Evolutionary conservation across 2,329 filamentous ascomycete genomes (phyloP).

Genomic region (Macrophomina tecta): DNA sequence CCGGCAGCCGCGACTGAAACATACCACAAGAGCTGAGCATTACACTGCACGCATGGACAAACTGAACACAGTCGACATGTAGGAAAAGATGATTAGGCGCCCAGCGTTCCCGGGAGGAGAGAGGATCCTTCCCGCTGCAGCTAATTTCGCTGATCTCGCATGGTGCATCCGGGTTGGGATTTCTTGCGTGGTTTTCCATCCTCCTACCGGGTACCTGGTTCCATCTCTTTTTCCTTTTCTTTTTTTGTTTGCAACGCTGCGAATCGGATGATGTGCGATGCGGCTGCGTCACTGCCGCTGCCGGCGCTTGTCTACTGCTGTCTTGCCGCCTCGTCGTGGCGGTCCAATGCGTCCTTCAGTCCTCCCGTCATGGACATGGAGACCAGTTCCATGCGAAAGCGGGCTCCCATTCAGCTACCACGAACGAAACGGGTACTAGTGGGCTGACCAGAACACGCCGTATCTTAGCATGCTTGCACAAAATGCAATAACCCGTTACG

Average conservation of each 20-base stretch:
- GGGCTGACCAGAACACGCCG: neutral
- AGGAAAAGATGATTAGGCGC: neutral
- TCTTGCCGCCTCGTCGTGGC: neutral
- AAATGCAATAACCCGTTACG: neutral
- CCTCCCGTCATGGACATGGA: no score
- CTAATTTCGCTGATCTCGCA: neutral
- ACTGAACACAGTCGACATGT: neutral
- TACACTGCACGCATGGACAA: neutral
- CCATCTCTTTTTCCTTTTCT: no score
- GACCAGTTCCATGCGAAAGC: no score
- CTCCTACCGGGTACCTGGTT: slow-evolving; percentile 13
- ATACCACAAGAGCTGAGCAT: neutral
- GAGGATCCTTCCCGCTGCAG: neutral
- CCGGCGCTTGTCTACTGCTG: neutral
- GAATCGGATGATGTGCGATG: slow-evolving; percentile 3
- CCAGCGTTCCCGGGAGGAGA: neutral
- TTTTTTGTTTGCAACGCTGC: neutral
- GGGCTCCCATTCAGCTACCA: no score
- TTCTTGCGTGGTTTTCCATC: neutral
- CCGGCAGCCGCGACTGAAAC: neutral
- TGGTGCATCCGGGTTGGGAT: neutral
- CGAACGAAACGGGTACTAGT: neutral
- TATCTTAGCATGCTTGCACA: neutral
- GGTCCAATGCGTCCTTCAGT: neutral
- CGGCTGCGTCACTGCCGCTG: neutral